Evolutionary conservation across 257 asterid species (phyloP).

Genomic region (Solanum lycopersicoides): DNA sequence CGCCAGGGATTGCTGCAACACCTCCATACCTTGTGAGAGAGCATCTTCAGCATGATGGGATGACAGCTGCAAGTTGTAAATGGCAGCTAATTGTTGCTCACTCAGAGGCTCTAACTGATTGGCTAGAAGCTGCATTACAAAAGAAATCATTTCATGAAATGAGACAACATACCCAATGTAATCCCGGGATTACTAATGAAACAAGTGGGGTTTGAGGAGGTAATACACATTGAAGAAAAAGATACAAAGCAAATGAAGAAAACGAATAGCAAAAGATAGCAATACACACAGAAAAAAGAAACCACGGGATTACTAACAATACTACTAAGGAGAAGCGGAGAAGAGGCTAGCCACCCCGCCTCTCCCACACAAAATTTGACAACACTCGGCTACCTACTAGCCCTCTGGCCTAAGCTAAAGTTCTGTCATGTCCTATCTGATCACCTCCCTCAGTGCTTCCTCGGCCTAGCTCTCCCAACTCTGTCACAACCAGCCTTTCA

Average conservation of each 20-base stretch:
- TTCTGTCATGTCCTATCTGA: not conserved
- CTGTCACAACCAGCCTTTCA: not conserved
- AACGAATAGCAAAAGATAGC: not conserved
- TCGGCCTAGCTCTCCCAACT: not conserved
- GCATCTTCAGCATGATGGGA: slow-evolving; percentile 89
- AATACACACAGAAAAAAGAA: not conserved
- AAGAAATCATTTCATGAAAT: not conserved
- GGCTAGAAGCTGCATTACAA: slow-evolving; percentile 51
- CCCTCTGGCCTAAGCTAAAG: too few relatives aligned
- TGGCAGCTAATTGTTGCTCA: slow-evolving; percentile 58
- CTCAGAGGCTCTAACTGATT: slow-evolving; percentile 81
- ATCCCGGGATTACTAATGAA: not conserved
- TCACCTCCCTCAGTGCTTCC: not conserved
- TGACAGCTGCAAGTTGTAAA: slow-evolving; percentile 49
- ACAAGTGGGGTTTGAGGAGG: not conserved
- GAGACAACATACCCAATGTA: not conserved
- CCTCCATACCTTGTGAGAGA: slow-evolving; percentile 85
- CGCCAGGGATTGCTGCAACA: slow-evolving; percentile 67
- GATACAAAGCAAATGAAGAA: not conserved
- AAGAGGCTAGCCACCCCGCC: not conserved
- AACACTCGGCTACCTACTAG: not conserved
- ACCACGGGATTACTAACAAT: not conserved
- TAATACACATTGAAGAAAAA: too few relatives aligned
- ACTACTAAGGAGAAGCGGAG: not conserved
- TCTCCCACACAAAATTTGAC: not conserved